Percentiles rank a stretch among this genome's conserved stretches.
These are phyloP conservation scores for Linnemannia hyalina DNA, from an alignment of 192 early-diverging fungal species.

Conservation along the genomic window DNA sequence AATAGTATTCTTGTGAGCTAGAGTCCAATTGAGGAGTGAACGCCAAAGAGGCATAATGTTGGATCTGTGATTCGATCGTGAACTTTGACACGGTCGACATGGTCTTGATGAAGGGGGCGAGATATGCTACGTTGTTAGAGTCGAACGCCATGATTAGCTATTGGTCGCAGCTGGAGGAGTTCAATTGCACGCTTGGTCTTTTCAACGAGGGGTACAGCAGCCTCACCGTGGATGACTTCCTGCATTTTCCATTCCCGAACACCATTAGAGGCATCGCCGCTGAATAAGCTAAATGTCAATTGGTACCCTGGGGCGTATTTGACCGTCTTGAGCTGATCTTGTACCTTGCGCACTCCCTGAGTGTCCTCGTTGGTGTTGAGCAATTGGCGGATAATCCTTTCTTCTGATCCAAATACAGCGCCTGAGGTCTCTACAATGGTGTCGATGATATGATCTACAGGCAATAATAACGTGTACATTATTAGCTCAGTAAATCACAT, in stretches of 20 bases:
- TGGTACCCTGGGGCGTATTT: conserved; percentile 91
- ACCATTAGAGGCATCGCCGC: conserved; percentile 80
- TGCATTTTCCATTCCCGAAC: conserved; percentile 88
- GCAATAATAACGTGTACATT: not conserved
- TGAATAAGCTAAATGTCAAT: conserved; percentile 88
- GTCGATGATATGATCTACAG: conserved; percentile 43
- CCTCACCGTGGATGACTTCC: conserved; percentile 70
- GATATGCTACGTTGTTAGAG: conserved; percentile 57
- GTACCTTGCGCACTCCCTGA: conserved; percentile 37
- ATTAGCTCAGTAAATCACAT: not conserved
- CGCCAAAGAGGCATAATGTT: conserved; percentile 85
- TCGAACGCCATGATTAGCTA: not conserved
- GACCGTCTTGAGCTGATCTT: conserved; percentile 75
- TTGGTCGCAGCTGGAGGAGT: not conserved
- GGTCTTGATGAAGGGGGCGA: conserved; percentile 80
- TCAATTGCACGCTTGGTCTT: not conserved
- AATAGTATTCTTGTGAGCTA: conserved; percentile 56
- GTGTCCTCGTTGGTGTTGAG: conserved; percentile 10
- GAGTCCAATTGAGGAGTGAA: conserved; percentile 69
- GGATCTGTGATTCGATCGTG: conserved; percentile 85
- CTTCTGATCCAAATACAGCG: conserved; percentile 45
- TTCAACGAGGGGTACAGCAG: not conserved
- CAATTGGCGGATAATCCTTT: conserved; percentile 27
- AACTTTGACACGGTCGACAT: conserved; percentile 80
- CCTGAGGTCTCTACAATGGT: conserved; percentile 34